A percentile compares a stretch with the other conserved stretches of the same genome.
Conservation (phyloP, 352 stramenopile genomes). For the Discostella stelligera region DNA sequence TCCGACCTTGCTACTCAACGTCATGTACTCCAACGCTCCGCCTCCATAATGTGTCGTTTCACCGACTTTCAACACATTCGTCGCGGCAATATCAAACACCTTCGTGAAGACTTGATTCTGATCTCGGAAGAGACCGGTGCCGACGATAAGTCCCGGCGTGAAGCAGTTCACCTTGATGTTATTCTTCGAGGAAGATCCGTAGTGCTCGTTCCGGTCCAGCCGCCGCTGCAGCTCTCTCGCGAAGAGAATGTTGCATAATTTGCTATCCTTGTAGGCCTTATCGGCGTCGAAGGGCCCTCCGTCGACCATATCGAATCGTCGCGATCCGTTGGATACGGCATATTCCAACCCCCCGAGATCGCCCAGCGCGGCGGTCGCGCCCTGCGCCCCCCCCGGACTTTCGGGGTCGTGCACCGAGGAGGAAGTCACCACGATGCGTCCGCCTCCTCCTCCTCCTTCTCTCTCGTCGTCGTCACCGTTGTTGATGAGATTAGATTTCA, state of each 20-base stretch:
- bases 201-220: conserved; percentile 59
- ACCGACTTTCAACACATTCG: conserved; percentile 72
- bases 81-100: conserved; percentile 74
- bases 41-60: conserved; percentile 78
- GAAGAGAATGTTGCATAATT: conserved; percentile 94
- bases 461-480: conserved; percentile 21
- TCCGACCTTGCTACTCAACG: conserved; percentile 45
- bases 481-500: conserved; percentile 41
- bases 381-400: conserved; percentile 67
- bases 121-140: conserved; percentile 77
- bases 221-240: conserved; percentile 89
- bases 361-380: conserved; percentile 65
- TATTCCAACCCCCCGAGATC: conserved; percentile 66
- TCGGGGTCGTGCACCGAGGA: conserved; percentile 80
- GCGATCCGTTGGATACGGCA: conserved; percentile 26
- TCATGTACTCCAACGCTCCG: conserved; percentile 72
- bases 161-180: conserved; percentile 75
- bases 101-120: conserved; percentile 80
- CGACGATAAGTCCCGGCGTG: conserved; percentile 78
- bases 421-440: conserved; percentile 79
- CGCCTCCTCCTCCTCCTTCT: conserved; percentile 8
- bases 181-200: conserved; percentile 14
- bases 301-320: conserved; percentile 81
- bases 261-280: conserved; percentile 84
- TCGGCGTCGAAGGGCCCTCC: conserved; percentile 75